These are phyloP conservation scores for Chenopodium quinoa DNA, from an alignment of 148 eudicot species.

Conservation along the genomic window DNA sequence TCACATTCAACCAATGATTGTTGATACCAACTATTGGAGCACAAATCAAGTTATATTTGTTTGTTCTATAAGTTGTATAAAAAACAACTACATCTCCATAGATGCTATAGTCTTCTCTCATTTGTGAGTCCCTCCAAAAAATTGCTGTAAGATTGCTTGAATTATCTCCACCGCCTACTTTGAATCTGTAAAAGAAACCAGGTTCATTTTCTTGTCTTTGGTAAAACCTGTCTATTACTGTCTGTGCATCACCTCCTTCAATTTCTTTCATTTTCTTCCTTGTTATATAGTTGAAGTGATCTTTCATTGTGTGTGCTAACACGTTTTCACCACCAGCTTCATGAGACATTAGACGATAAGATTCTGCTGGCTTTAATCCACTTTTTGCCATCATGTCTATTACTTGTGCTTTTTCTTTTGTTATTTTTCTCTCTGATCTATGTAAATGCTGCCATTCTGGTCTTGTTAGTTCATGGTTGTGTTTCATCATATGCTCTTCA, in stretches of 20 bases:
- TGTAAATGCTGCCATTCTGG: neutral
- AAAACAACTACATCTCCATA: slow-evolving; percentile 4
- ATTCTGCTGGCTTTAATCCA: neutral
- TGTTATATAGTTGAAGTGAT: neutral
- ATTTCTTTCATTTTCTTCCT: neutral
- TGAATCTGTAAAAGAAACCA: too few species aligned
- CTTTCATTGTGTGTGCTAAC: neutral
- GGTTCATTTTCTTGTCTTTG: too few species aligned
- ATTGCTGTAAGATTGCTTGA: too few species aligned
- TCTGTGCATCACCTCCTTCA: slow-evolving; percentile 10
- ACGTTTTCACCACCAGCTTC: neutral
- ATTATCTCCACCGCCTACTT: too few species aligned
- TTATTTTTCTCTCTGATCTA: neutral
- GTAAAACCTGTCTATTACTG: neutral
- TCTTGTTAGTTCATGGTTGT: slow-evolving; percentile 3
- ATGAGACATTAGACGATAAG: neutral
- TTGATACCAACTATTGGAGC: neutral
- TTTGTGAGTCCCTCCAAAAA: slow-evolving; percentile 10
- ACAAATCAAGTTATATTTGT: slow-evolving; percentile 8
- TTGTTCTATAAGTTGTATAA: slow-evolving; percentile 1
- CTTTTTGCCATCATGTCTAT: neutral
- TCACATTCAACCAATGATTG: neutral
- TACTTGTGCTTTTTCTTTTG: too few species aligned
- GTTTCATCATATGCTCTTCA: neutral
- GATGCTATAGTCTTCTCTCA: neutral